Base-by-base conservation (phyloP, 306 rosid genomes). In the Carpinus viminea region DNA sequence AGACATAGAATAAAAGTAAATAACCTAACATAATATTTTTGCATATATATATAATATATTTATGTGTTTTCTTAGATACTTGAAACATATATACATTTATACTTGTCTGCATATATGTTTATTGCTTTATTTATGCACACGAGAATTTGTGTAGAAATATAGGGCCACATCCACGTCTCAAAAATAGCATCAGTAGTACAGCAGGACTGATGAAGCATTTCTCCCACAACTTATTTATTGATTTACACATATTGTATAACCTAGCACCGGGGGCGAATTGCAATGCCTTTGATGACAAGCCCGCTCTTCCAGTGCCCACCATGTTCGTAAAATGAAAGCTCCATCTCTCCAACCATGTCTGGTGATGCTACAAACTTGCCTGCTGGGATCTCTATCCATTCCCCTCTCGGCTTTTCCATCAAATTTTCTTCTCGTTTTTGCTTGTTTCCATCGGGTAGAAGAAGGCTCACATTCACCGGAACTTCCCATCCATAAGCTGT, bases 251-350 rank as follows among this genome's bases (percentile, higher is more conserved):
- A 74, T 28, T 64, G 5, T 50, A 18, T 26, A 47, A 38, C 21
- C 48, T 47, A 81, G 75, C 72, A 70, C 79, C 85, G 87, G 38
- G 97, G 87, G 21, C 77, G 88, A 80, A 94, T 82, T 70, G 61
- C 43, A 68, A 89, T 71, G 0, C 91, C 97, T 86, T 83, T 87
- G 81, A 92, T 78, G 73, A 89, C 2, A 74, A 92, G 90, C 31
- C 97, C 97, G 2, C 57, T 78, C 88, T 92, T 94, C 97, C 98
- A 92, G 1, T 15, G n/a, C 43, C 87, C 92, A 64, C 78, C 76
- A 78, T 78, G 53, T 72, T 92, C 97, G 78, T 75, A 86, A 87
- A 94, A 21, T 18, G 89, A 74, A 66, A 91, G 21, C 38, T 91
- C 87, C 41, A 91, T 83, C 48, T 88, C 79, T 0, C 92, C 93